These are phyloP conservation scores for Apostasia ramifera DNA, from an alignment of 106 monocot genomes.

Conservation along the genomic window DNA sequence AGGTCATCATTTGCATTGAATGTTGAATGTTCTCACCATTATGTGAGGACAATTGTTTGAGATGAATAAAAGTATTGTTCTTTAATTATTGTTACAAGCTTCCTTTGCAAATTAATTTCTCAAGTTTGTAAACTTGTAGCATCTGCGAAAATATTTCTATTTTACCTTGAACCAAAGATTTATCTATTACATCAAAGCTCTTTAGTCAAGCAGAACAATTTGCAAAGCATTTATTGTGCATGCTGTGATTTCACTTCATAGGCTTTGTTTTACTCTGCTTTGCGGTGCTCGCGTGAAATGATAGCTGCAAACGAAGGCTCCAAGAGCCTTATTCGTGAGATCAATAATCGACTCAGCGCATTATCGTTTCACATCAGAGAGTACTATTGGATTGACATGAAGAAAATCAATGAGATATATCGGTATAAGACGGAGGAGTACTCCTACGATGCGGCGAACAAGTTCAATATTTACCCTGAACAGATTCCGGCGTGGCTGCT, in stretches of 20 bases:
- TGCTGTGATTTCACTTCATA: conserved; percentile 10
- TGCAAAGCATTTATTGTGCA: background rate
- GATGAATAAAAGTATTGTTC: too few species aligned
- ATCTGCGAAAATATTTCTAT: too few species aligned
- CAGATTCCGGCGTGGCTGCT: conserved; percentile 85
- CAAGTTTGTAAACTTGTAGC: too few species aligned
- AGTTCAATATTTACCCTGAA: conserved; percentile 85
- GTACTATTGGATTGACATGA: conserved; percentile 91
- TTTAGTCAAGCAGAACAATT: too few species aligned
- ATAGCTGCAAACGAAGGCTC: conserved; percentile 72
- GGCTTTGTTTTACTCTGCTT: conserved; percentile 92
- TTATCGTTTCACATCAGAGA: conserved; percentile 91
- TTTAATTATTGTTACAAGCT: too few species aligned
- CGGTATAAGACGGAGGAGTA: conserved; percentile 94
- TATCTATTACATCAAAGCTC: too few species aligned
- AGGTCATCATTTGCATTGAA: too few species aligned
- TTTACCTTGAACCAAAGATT: too few species aligned
- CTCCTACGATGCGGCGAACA: conserved; percentile 71
- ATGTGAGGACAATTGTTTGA: too few species aligned
- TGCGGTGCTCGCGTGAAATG: conserved; percentile 79
- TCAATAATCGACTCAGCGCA: conserved; percentile 85
- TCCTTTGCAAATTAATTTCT: too few species aligned
- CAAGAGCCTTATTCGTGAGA: conserved; percentile 58
- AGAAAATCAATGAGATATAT: conserved; percentile 91
- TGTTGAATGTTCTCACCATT: too few species aligned